Evolutionary conservation across 2,329 filamentous ascomycete species (phyloP), one percentile per base, ranked within the genome.

Genomic region (Emericellopsis atlantica): DNA sequence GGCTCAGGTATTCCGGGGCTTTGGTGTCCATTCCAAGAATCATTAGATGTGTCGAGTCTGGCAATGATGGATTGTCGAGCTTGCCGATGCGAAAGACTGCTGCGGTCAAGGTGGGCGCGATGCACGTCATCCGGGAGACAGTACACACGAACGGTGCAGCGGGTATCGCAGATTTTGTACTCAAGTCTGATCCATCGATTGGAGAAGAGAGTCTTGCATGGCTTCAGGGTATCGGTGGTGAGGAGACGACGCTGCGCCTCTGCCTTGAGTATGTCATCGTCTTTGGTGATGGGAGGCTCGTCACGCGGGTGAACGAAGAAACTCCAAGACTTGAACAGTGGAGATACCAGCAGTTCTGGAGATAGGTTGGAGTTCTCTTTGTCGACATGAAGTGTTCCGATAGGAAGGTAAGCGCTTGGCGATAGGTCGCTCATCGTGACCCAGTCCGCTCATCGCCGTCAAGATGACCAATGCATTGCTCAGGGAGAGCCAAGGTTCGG

Each of bases 91-190:
- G 51, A 54, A 2, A 48, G 49, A 42, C 67, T 61, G 1, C 59
- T 62, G 6, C 76, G 66, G 32, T 72, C 61, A n/a, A 84, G 61
- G 4, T 57, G 54, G 2, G 62, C 54, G 24, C 75, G 69, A 2
- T 70, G 67, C 29, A 76, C 64, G 56, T 89, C 83, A 46, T 83
- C 76, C 2, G 81, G 78, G 2, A 84, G 66, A 4, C 83, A 48
- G 49, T 81, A 79, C 1, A 85, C 62, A 18, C 80, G 68, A 7
- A 76, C 32, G 3, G 32, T 26, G 10, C 15, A 9, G 14, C 23
- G 15, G 16, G 32, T 14, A 5, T 33, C 24, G n/a, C 5, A 43
- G 37, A 3, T 47, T 37, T 6, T 49, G 36, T 68, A 60, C n/a
- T 65, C 59, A 7, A 75, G 48, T 4, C 58, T 57, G 2, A 70